Evolutionary conservation across 331 rosid species (phyloP).

Genomic region (Telfairia occidentalis): DNA sequence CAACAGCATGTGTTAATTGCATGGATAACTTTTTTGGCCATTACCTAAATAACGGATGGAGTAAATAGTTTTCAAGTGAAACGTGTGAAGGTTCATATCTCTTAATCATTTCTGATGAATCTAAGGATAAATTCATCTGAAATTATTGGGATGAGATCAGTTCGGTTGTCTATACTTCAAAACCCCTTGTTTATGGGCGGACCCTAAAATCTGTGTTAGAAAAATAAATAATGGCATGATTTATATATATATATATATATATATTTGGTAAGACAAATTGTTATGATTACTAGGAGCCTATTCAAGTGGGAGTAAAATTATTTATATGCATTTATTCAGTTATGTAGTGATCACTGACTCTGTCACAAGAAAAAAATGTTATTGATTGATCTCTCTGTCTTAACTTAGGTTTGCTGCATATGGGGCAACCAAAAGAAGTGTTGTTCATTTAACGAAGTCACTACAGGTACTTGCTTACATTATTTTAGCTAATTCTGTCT

Average conservation of each 20-base stretch:
- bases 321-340: background rate
- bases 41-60: background rate
- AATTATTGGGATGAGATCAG: background rate
- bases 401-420: constrained; percentile 84
- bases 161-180: background rate
- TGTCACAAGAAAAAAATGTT: background rate
- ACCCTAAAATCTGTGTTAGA: background rate
- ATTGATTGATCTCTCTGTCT: constrained; percentile 5
- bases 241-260: background rate
- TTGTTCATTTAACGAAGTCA: constrained; percentile 89
- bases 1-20: background rate
- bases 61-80: background rate
- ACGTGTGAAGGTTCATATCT: background rate
- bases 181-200: background rate
- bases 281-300: background rate
- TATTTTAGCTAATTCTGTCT: background rate
- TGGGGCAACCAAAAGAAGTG: constrained; percentile 98
- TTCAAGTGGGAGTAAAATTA: background rate
- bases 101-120: background rate
- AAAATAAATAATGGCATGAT: background rate
- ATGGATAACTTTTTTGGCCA: background rate
- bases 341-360: constrained; percentile 5
- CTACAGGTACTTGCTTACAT: constrained; percentile 50
- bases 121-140: background rate
- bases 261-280: background rate